Evolutionary conservation across 805 yeast species (phyloP).

Genomic region (Pichia insulana): DNA sequence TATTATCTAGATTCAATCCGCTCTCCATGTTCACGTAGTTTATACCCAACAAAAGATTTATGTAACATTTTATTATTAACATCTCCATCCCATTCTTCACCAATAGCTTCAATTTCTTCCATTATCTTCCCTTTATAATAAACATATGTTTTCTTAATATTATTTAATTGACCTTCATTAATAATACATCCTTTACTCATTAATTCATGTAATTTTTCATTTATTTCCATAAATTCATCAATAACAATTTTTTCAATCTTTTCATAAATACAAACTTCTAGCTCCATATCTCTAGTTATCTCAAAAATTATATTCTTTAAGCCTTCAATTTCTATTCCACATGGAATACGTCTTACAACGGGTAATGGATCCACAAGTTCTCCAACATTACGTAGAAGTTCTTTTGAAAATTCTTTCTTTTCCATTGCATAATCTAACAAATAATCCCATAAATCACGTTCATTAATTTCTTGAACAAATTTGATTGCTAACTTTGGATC

Average conservation of each 20-base stretch:
- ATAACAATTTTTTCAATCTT: slow-evolving; percentile 48
- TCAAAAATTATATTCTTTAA: slow-evolving; percentile 50
- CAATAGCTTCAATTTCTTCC: slow-evolving; percentile 26
- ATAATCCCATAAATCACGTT: slow-evolving; percentile 73
- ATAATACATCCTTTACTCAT: slow-evolving; percentile 29
- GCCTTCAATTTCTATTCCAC: slow-evolving; percentile 53
- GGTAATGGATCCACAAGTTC: slow-evolving; percentile 59
- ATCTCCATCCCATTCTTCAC: slow-evolving; percentile 27
- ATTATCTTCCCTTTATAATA: slow-evolving; percentile 7
- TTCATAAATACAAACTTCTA: slow-evolving; percentile 43
- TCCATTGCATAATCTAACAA: slow-evolving; percentile 61
- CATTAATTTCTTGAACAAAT: slow-evolving; percentile 62
- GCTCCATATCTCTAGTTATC: slow-evolving; percentile 55
- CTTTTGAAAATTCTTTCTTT: slow-evolving; percentile 69
- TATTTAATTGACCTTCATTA: slow-evolving; percentile 15
- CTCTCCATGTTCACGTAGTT: slow-evolving; percentile 4
- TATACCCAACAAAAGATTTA: slow-evolving; percentile 22
- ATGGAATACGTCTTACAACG: slow-evolving; percentile 58
- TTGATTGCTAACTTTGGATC: slow-evolving; percentile 77
- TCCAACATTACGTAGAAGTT: slow-evolving; percentile 62
- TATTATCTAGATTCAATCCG: slow-evolving; percentile 19
- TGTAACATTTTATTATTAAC: slow-evolving; percentile 27
- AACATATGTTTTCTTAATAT: slow-evolving; percentile 2
- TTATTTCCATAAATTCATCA: slow-evolving; percentile 37
- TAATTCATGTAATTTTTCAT: slow-evolving; percentile 22